Evolutionary conservation across 768 basidiomycete genomes (phyloP), one percentile per base, ranked within the genome.

Genomic region (Pleurotus platypus): DNA sequence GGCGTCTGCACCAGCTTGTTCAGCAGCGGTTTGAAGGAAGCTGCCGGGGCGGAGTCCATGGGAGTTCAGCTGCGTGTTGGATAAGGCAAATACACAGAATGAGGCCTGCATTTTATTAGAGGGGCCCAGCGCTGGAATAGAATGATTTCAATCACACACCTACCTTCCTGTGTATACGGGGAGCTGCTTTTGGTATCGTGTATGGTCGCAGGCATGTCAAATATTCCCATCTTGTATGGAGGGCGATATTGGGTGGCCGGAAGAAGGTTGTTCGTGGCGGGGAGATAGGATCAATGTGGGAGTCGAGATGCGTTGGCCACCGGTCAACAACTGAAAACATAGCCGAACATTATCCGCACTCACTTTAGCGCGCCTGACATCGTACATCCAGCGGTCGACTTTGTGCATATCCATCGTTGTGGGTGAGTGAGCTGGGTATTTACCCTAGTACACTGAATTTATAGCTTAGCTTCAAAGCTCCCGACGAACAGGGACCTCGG

Each of bases 1-100:
- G 94, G 92, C 1, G 87, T 86, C 62, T 88, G 79, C 45, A 91
- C 82, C 48, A 97, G 85, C 67, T 86, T 89, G 61, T 83, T 83
- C 22, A 98, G 76, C 4, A 96, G 72, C 0, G 80, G 71, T 61
- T 89, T 92, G 83, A 98, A 97, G 5, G 84, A 54, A 54, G 51
- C 51, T 54, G 51, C 51, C 51, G 38, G 12, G 26, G 51, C 9
- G 51, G 51, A 16, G 15, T 54, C 51, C 51, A 54, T 54, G 51
- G 40, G 18, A 51, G 30, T 51, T 27, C 13, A 18, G 13, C n/a
- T 9, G n/a, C 38, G 38, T 18, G 49, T 30, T 27, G 49, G 11
- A 15, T 30, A 27, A n/a, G 15, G n/a, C 18, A 30, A 16, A 50
- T 35, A 35, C 9, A 9, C 30, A 35, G 30, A 50, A 6, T 12